Evolutionary conservation across 2,329 filamentous ascomycete species (phyloP).

Genomic region (Ascomycota sp.): DNA sequence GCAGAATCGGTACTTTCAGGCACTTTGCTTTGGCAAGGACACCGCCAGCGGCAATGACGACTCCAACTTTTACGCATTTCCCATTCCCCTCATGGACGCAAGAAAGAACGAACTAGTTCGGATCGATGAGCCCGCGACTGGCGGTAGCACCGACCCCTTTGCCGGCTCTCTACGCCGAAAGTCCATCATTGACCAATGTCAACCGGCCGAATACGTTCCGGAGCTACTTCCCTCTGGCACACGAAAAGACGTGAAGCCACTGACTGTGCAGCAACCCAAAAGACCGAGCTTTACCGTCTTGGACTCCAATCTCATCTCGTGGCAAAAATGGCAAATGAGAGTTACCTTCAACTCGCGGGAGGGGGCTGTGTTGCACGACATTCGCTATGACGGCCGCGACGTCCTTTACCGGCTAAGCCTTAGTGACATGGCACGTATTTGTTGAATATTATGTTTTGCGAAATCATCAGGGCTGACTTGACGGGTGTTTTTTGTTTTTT

Average conservation of each 20-base stretch:
- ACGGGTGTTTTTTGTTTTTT: too few relatives aligned
- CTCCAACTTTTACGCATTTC: constrained; percentile 35
- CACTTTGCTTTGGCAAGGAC: constrained; percentile 12
- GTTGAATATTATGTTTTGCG: too few relatives aligned
- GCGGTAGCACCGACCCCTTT: constrained; percentile 9
- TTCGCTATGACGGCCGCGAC: constrained; percentile 43
- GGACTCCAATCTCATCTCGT: constrained; percentile 22
- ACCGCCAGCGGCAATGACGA: constrained; percentile 18
- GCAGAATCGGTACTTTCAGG: constrained; percentile 13
- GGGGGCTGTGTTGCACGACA: constrained; percentile 47
- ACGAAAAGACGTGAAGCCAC: constrained; percentile 33
- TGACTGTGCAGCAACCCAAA: constrained; percentile 23
- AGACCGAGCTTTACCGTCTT: constrained; percentile 20
- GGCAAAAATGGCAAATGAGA: constrained; percentile 49
- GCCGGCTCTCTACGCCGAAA: constrained; percentile 4
- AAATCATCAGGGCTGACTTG: too few relatives aligned
- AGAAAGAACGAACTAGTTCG: constrained; percentile 11
- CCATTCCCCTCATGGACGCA: constrained; percentile 21
- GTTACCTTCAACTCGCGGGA: constrained; percentile 51
- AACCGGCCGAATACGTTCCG: constrained; percentile 17
- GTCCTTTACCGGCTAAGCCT: constrained; percentile 35
- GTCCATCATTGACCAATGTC: constrained; percentile 11
- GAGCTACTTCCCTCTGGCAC: constrained; percentile 19
- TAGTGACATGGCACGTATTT: constrained; percentile 39
- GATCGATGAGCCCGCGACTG: constrained; percentile 14